Evolutionary conservation across 2,329 filamentous ascomycete genomes (phyloP).

Genomic region (Diaporthe nobilis): DNA sequence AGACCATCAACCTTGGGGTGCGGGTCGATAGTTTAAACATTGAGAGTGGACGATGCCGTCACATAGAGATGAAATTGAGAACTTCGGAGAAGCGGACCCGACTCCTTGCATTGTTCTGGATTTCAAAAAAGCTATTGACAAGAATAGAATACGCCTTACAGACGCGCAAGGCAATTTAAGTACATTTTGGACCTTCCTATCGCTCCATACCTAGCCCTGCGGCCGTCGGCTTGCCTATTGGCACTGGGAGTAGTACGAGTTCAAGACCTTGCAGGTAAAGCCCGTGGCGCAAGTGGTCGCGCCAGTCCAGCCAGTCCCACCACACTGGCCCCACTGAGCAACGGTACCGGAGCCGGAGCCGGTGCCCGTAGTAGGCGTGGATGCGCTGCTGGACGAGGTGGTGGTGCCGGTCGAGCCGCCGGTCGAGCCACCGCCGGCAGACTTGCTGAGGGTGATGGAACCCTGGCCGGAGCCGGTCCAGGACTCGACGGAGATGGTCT

Average conservation of each 20-base stretch:
- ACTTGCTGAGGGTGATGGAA: slow-evolving; percentile 5
- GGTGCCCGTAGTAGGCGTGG: not conserved
- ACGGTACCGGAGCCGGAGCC: slow-evolving; percentile 4
- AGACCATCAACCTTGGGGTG: not conserved
- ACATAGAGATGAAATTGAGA: too few relatives aligned
- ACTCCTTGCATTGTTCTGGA: not conserved
- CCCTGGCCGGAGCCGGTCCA: slow-evolving; percentile 17
- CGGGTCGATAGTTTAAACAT: not conserved
- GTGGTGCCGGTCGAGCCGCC: slow-evolving; percentile 16
- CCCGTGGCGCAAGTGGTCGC: slow-evolving; percentile 26
- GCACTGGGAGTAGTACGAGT: slow-evolving; percentile 37
- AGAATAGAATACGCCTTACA: not conserved
- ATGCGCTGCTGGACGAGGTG: not conserved
- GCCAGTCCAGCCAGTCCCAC: slow-evolving; percentile 25
- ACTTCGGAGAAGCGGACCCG: not conserved
- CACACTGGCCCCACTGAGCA: slow-evolving; percentile 30
- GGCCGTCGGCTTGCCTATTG: not conserved
- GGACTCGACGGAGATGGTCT: slow-evolving; percentile 62
- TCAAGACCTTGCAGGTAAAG: slow-evolving; percentile 27
- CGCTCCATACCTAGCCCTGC: not conserved
- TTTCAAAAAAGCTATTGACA: slow-evolving; percentile 1
- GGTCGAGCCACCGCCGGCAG: not conserved
- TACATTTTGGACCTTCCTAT: not conserved
- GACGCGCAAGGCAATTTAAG: not conserved
- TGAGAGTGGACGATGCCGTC: too few relatives aligned